Evolutionary conservation across 805 yeast genomes (phyloP).

Genomic region (Wickerhamomyces sydowiorum): DNA sequence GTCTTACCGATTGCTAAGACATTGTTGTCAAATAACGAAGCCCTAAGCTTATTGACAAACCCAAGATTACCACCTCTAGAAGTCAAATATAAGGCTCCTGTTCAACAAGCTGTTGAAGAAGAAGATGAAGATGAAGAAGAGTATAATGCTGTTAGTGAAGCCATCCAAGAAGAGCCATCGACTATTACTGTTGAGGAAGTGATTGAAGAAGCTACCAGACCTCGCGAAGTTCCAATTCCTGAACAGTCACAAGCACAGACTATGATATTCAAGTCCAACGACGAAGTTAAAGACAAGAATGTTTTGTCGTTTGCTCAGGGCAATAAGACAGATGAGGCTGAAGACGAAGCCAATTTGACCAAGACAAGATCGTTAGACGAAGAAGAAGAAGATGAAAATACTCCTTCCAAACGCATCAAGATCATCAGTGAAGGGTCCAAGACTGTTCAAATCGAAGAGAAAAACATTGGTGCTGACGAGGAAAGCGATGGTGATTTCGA

Average conservation of each 20-base stretch:
- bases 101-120: constrained; percentile 19
- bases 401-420: constrained; percentile 21
- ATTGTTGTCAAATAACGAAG: constrained; percentile 41
- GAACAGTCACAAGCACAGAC: neutral
- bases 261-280: constrained; percentile 18
- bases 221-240: constrained; percentile 4
- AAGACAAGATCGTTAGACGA: constrained; percentile 18
- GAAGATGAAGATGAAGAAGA: constrained; percentile 24
- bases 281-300: constrained; percentile 11
- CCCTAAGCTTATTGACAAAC: constrained; percentile 56
- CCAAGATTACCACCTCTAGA: constrained; percentile 63
- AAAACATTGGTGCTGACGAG: constrained; percentile 21
- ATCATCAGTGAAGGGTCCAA: constrained; percentile 6
- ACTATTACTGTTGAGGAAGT: neutral
- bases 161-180: constrained; percentile 4
- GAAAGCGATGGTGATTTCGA: constrained; percentile 39
- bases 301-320: constrained; percentile 17
- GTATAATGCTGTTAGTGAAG: constrained; percentile 8
- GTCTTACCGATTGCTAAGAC: constrained; percentile 65
- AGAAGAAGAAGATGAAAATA: constrained; percentile 14
- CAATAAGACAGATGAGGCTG: neutral
- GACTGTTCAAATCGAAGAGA: constrained; percentile 9
- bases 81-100: constrained; percentile 15
- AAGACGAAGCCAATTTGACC: constrained; percentile 3
- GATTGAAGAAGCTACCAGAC: constrained; percentile 12